Evolutionary conservation across 108 stramenopile genomes (phyloP), one percentile per base, ranked within the genome.

Genomic region (Cyclotella atomus): DNA sequence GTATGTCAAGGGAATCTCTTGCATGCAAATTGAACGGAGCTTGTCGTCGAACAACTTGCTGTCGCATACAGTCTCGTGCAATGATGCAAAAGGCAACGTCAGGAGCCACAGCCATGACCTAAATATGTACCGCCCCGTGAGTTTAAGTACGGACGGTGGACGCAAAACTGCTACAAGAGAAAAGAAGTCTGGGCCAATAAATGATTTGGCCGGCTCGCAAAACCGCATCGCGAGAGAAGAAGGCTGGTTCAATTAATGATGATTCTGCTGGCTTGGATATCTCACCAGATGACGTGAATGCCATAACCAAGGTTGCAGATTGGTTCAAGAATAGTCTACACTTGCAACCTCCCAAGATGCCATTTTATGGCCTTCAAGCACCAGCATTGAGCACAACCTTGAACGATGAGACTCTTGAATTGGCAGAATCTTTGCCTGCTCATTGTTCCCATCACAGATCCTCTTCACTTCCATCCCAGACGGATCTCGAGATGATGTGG

Each of bases 311-410:
- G n/a, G 47, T 49, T 4, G n/a, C 47, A 12, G 47, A 49, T 49
- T 49, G 47, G 47, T n/a, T 49, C 47, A 4, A 10, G 4, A 49
- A 49, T n/a, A 49, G n/a, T 49, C n/a, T 49, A 4, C 16, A 49
- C n/a, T 49, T 49, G 47, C 47, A 49, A n/a, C 47, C 47, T 10
- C 47, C 47, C 47, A 49, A 49, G 47, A 49, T 49, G 47, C 47
- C 47, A n/a, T 49, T n/a, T 19, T 9, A 49, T 49, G 12, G 12
- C 6, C 6, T 41, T 41, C 38, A 41, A 41, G 38, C 38, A 9
- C 38, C 38, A 6, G 47, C 16, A 4, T 4, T n/a, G 4, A 17
- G 16, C n/a, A 49, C 17, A 10, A 12, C 4, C 16, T 17, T 4
- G 10, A 17, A 49, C 4, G 9, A n/a, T 49, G 4, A 4, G 16